Evolutionary conservation across 345 rosid genomes (phyloP), one percentile per base, ranked within the genome.

Genomic region (Toxicodendron radicans): DNA sequence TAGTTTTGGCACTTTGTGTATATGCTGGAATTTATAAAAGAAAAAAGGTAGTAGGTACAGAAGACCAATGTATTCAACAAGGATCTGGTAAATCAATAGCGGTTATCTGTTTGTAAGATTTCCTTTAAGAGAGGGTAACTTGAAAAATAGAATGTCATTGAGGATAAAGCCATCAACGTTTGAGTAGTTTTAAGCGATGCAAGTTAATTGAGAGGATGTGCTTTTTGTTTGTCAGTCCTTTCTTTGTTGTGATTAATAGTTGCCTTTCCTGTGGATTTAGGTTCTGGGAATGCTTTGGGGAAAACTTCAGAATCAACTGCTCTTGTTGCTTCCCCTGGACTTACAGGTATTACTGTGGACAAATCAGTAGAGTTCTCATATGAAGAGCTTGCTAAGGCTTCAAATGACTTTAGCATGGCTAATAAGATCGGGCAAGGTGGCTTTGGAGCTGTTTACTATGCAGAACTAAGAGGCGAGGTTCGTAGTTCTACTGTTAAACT

Each of bases 401-500:
- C 97, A 12, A 86, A 89, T 68, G 82, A 84, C 85, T 95, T 95
- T 77, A 93, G 83, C 81, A 17, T 86, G 75, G 89, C 94, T 62
- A 91, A 87, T 71, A 91, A 91, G 88, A 95, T 95, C 14, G 98
- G 99, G 12, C 66, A 88, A 82, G 99, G 99, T 72, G 98, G 99
- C 75, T 95, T 92, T 66, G 99, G 97, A 23, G 80, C 86, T 74
- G 96, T 93, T 73, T 95, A 87, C 83, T 89, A 89, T 78, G 99
- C 99, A 67, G 91, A 87, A 74, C 82, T 95, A 13, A 80, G 98
- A 87, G 99, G 97, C 83, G 93, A 95, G 93, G 99, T 92, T 65
- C 33, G 93, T 77, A 14, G 58, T 10, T 32, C 32, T 46, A 13
- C 35, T 65, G n/a, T 71, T 46, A 24, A 73, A 5, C 27, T n/a